These are phyloP conservation scores for Cladosporium sp. DNA, from an alignment of 2,329 filamentous ascomycete species.

Conservation along the genomic window DNA sequence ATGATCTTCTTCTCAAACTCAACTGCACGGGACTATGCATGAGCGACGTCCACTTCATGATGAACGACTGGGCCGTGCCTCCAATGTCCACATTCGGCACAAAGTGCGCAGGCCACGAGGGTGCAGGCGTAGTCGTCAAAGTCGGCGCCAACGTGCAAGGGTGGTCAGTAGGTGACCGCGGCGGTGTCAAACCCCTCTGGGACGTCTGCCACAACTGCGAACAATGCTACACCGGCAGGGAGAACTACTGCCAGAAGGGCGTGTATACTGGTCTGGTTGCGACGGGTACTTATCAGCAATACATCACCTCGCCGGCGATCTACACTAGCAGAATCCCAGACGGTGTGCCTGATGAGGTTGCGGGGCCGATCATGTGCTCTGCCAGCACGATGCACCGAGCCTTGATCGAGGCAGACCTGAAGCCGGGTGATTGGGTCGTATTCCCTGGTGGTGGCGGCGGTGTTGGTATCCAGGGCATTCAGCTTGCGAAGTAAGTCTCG, in stretches of 20 bases:
- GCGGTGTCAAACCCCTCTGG: conserved; percentile 49
- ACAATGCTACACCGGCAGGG: conserved; percentile 48
- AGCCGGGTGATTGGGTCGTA: conserved; percentile 51
- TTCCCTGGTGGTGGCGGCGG: conserved; percentile 54
- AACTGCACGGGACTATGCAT: conserved; percentile 57
- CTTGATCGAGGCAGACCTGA: conserved; percentile 48
- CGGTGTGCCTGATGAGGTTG: conserved; percentile 51
- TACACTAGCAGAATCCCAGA: conserved; percentile 55
- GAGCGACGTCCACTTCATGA: conserved; percentile 55
- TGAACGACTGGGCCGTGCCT: conserved; percentile 48
- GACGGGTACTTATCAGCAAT: conserved; percentile 55
- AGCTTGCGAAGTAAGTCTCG: conserved; percentile 39
- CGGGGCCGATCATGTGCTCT: conserved; percentile 58
- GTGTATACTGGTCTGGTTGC: conserved; percentile 44
- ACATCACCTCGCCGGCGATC: conserved; percentile 52
- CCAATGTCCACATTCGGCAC: conserved; percentile 40
- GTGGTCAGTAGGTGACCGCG: conserved; percentile 52
- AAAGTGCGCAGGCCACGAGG: conserved; percentile 44
- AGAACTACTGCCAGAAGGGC: conserved; percentile 49
- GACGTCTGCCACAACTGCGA: conserved; percentile 50
- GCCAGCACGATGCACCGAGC: conserved; percentile 57
- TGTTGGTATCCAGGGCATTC: conserved; percentile 56
- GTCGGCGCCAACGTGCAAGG: conserved; percentile 51
- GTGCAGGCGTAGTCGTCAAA: conserved; percentile 53
- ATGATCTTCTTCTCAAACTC: conserved; percentile 54